A percentile compares a stretch with the other conserved stretches of the same genome.
Conservation (phyloP, 75 land plant species). For the Cupressus sempervirens region DNA sequence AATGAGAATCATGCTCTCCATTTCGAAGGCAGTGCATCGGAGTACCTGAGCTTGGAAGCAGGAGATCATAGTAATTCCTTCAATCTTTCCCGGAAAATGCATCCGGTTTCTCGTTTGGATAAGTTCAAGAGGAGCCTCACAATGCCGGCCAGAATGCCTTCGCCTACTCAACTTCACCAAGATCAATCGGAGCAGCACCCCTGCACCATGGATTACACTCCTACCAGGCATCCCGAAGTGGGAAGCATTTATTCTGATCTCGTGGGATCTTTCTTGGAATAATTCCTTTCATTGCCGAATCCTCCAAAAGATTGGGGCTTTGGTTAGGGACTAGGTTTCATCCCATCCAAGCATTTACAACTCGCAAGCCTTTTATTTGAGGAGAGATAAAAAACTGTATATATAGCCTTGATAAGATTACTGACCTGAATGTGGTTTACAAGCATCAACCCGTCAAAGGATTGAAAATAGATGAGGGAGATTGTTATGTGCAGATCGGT, state of each 20-base stretch:
- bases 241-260: slow-evolving; percentile 56
- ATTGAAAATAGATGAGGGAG: not conserved
- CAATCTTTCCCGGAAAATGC: not conserved
- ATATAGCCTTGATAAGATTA: not conserved
- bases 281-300: not conserved
- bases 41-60: slow-evolving; percentile 58
- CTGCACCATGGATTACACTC: slow-evolving; percentile 18
- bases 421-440: not conserved
- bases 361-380: not conserved
- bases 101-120: not conserved
- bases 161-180: slow-evolving; percentile 28
- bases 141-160: slow-evolving; percentile 63
- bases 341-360: not conserved
- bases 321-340: not conserved
- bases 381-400: not conserved
- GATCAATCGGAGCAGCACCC: slow-evolving; percentile 29
- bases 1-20: not conserved
- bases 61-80: slow-evolving; percentile 13
- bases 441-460: not conserved
- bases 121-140: slow-evolving; percentile 79
- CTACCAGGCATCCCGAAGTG: slow-evolving; percentile 28
- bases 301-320: not conserved
- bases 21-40: slow-evolving; percentile 19
- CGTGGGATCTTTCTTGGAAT: slow-evolving; percentile 64
- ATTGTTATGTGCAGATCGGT: not conserved